Evolutionary conservation across 805 yeast species (phyloP), one percentile per base, ranked within the genome.

Genomic region (Candida nemodendra): DNA sequence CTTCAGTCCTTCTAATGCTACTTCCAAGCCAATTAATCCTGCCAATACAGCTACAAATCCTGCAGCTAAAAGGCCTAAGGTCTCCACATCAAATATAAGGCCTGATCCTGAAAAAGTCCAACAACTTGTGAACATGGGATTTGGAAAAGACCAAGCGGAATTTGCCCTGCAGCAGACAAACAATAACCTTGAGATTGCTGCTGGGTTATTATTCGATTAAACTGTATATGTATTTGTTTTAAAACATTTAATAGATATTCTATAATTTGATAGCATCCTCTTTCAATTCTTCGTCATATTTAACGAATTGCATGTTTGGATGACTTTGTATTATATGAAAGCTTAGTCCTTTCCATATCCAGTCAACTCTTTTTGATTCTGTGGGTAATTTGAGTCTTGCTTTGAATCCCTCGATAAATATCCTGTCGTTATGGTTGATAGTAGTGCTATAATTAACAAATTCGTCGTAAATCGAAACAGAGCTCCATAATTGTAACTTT

Each of bases 151-250:
- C 2, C 81, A 84, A 47, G 93, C 82, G 0, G 60, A 79, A 2
- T 52, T 61, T 3, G 96, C 96, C 0, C 64, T 91, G 35, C 64
- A 68, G 18, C 72, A 68, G 42, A 75, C 95, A 2, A 69, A 72
- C 18, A 96, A 96, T 7, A 84, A 90, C 54, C 76, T 84, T 0
- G 97, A 91, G 36, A 47, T 80, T 44, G 98, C 98, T 0, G 97
- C 96, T 1, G 78, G 95, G 1, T 52, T 84, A 32, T 65, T 89
- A 32, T 88, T 87, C 44, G 58, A 44, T 23, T 42, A 30, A 21
- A 27, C 32, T 13, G 24, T 21, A 8, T 11, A 21, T 7, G 11
- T 21, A 21, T 21, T 7, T 21, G 24, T 61, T 61, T 27, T 61
- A 39, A 40, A 17, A 27, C 9, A 27, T 27, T 8, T 15, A 8